Evolutionary conservation across 2,329 filamentous ascomycete species (phyloP), one percentile per base, ranked within the genome.

Genomic region (Myotisia sp.): DNA sequence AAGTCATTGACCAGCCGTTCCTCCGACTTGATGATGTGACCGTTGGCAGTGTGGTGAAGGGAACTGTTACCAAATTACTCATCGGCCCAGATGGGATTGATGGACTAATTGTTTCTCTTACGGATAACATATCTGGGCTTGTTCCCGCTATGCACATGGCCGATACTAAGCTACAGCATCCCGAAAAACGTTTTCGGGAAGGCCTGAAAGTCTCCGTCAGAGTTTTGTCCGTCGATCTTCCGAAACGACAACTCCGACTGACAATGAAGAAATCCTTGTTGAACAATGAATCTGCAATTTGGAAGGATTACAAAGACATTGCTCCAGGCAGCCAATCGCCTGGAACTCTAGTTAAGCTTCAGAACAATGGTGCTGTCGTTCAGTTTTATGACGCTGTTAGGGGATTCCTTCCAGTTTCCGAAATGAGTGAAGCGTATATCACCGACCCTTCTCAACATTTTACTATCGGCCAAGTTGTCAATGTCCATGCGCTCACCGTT

Each of bases 361-460:
- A 84, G 37, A 60, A 71, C 3, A 74, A 74, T 34, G 90, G 90
- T 39, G 90, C 90, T 7, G 74, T 87, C 12, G 79, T 98, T 34
- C 84, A 92, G 52, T 98, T 95, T 58, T 98, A 92, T 49, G 84
- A 84, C 12, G 61, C 67, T 6, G 66, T 98, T 13, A 74, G 75
- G 44, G 92, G 80, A 6, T 98, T 92, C 62, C 67, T 98, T 36
- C 90, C 90, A 2, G 77, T 92, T 1, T 82, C 82, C 1, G 87
- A 98, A 58, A 98, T 98, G 90, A 95, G 90, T 53, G 90, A 98
- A 54, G 85, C 86, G 7, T 94, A 79, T 51, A 94, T 98, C 49
- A 73, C 79, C 45, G 81, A 94, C 49, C 85, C 90, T 3, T 74
- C 72, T 29, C 76, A 92, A 49, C 86, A 95, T 58, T 98, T 98